Conservation (phyloP, 805 yeast genomes). For the Metschnikowia santaceciliae region DNA sequence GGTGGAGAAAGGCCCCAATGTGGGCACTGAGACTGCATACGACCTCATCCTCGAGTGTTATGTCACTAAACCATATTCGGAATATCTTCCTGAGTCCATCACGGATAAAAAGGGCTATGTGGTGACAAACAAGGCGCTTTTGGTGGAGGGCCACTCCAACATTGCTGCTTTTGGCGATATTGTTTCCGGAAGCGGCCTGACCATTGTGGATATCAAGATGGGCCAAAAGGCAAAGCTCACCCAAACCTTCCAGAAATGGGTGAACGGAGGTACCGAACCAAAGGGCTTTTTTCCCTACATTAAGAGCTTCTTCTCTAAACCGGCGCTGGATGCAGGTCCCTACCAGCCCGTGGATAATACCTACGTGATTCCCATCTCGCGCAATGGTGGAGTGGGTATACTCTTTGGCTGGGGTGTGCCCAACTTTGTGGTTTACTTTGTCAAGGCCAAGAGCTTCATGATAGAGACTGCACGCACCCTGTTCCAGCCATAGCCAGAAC, state of each 20-base stretch:
- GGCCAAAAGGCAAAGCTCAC: constrained; percentile 20
- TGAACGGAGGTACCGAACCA: background rate
- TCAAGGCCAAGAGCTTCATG: constrained; percentile 29
- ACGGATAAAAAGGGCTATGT: constrained; percentile 28
- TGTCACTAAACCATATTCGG: constrained; percentile 29
- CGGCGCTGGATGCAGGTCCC: background rate
- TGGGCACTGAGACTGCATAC: constrained; percentile 8
- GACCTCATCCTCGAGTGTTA: constrained; percentile 30
- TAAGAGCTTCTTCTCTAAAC: background rate
- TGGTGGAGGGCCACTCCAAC: constrained; percentile 22
- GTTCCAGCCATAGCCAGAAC: constrained; percentile 4
- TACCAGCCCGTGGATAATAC: constrained; percentile 12
- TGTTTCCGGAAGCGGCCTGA: constrained; percentile 18
- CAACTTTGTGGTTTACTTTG: constrained; percentile 22
- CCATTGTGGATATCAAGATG: constrained; percentile 25
- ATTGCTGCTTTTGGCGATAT: constrained; percentile 38
- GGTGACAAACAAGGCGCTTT: constrained; percentile 23
- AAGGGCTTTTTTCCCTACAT: background rate
- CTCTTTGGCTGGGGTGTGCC: constrained; percentile 28
- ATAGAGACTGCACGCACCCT: constrained; percentile 21
- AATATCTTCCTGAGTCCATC: constrained; percentile 23
- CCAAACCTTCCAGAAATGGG: constrained; percentile 6
- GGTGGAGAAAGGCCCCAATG: background rate
- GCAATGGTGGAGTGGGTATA: constrained; percentile 34
- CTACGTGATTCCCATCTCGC: constrained; percentile 30